Evolutionary conservation across 2,329 filamentous ascomycete genomes (phyloP), one percentile per base, ranked within the genome.

Genomic region (Aspergillus transmontanensis): DNA sequence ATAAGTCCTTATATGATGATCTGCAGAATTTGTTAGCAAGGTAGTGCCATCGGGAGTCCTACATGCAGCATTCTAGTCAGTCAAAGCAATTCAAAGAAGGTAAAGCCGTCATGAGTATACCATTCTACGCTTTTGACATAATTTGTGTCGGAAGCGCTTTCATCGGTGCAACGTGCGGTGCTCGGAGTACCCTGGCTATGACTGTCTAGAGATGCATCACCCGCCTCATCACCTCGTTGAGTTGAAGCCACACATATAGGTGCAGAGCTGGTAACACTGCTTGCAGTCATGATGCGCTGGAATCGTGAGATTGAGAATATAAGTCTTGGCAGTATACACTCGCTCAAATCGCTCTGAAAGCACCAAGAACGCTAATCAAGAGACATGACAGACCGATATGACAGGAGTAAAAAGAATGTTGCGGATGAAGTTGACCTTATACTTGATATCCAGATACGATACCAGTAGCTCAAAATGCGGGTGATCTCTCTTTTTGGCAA

Each of bases 21-120:
- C 81, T 23, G 79, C 81, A 62, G 80, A 84, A 46, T 82, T 82
- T 2, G 86, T 85, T 62, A 89, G 71, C 28, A 89, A 71, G 26
- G 81, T 83, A 1, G 84, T 87, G 7, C 87, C 87, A 71, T 89
- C 87, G 19, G 84, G 77, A 9, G 82, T 79, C 81, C 82, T 82
- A 60, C 53, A 60, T 55, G 45, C 11, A 10, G 36, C 32, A 19
- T 21, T 6, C 32, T 56, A 21, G 34, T 57, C 30, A 48, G 53
- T 36, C 19, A 45, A 19, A 41, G 16, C 34, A 39, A 10, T 43
- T 51, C 28, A 10, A 16, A 14, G 26, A 9, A 14, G 26, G 26
- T n/a, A 7, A 34, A 34, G 48, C 21, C 16, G 19, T 14, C 39
- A 3, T 26, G 39, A 4, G 57, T 73, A 63, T 69, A 81, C 81